phyloP scores from a whole-genome alignment of 73 alveolate species.

The Paramecium tetraurelia region DNA sequence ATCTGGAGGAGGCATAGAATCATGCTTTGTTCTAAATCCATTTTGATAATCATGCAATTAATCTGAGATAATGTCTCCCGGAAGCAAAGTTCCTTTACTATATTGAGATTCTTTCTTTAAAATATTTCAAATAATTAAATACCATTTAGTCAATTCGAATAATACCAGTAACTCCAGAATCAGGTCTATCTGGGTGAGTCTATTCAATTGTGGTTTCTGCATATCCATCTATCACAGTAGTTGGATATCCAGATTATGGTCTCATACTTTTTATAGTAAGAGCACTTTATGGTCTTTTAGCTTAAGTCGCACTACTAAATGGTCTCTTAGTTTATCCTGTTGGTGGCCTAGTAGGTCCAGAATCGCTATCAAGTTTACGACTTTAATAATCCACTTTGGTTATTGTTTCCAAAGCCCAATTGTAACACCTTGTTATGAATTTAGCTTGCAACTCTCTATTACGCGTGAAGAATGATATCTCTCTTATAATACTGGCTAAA shows the following conservation, averaged over 20 bases:
- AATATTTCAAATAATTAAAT: background rate
- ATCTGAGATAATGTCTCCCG: slow-evolving; percentile 40
- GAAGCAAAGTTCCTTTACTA: background rate
- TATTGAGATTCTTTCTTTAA: background rate
- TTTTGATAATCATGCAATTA: slow-evolving; percentile 36
- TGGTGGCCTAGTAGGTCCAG: background rate
- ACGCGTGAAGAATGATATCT: background rate
- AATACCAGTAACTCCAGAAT: slow-evolving; percentile 16
- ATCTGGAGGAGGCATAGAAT: slow-evolving; percentile 12
- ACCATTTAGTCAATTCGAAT: background rate
- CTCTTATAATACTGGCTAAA: background rate
- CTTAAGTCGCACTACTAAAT: background rate
- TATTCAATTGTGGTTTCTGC: slow-evolving; percentile 28
- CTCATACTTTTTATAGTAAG: slow-evolving; percentile 10
- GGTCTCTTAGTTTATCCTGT: background rate
- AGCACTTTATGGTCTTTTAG: slow-evolving; percentile 42
- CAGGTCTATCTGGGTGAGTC: slow-evolving; percentile 17
- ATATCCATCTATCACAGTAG: slow-evolving; percentile 15
- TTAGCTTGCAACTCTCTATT: background rate
- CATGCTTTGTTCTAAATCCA: slow-evolving; percentile 55
- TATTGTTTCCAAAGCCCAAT: slow-evolving; percentile 10
- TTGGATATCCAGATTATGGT: slow-evolving; percentile 49
- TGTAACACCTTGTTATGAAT: background rate
- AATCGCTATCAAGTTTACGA: slow-evolving; percentile 35
- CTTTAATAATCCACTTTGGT: slow-evolving; percentile 34